These are phyloP conservation scores for Lyophyllum semitale DNA, from an alignment of 768 basidiomycete genomes.

Conservation along the genomic window DNA sequence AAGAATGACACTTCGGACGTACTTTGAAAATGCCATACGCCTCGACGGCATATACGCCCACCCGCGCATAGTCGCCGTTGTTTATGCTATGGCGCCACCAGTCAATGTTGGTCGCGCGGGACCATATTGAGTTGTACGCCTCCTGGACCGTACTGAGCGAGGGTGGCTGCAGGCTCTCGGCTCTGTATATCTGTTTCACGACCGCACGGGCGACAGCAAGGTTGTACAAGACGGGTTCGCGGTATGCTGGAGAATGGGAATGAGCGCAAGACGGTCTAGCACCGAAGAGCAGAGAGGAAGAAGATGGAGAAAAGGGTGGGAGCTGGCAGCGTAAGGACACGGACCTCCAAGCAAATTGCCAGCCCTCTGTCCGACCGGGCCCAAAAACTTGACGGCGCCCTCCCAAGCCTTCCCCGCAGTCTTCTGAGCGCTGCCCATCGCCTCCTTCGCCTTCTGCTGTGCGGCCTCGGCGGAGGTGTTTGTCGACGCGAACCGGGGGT, in stretches of 20 bases:
- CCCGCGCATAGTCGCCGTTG: conserved; percentile 66
- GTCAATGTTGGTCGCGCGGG: conserved; percentile 53
- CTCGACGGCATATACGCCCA: conserved; percentile 79
- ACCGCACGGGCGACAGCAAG: conserved; percentile 75
- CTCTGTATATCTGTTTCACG: conserved; percentile 70
- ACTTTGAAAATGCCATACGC: conserved; percentile 92
- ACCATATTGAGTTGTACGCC: conserved; percentile 68
- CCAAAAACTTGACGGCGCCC: conserved; percentile 45
- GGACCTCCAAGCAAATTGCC: conserved; percentile 55
- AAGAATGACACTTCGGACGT: background rate
- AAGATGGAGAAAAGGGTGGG: background rate
- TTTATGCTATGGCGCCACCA: conserved; percentile 64
- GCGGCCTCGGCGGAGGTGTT: conserved; percentile 45
- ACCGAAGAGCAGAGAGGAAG: conserved; percentile 10
- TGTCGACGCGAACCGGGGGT: conserved; percentile 37
- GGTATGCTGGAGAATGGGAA: conserved; percentile 53
- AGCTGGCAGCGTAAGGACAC: conserved; percentile 12
- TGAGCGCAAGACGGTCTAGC: background rate
- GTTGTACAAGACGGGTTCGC: conserved; percentile 79
- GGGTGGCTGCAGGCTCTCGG: conserved; percentile 75
- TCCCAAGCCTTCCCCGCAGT: conserved; percentile 55
- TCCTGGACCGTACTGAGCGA: conserved; percentile 51
- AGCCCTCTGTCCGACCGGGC: conserved; percentile 51
- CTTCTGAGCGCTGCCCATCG: conserved; percentile 59
- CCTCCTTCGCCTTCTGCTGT: conserved; percentile 74